phyloP scores from a whole-genome alignment of 495 filamentous ascomycete genomes.

The Penicillium atrosanguineum region DNA sequence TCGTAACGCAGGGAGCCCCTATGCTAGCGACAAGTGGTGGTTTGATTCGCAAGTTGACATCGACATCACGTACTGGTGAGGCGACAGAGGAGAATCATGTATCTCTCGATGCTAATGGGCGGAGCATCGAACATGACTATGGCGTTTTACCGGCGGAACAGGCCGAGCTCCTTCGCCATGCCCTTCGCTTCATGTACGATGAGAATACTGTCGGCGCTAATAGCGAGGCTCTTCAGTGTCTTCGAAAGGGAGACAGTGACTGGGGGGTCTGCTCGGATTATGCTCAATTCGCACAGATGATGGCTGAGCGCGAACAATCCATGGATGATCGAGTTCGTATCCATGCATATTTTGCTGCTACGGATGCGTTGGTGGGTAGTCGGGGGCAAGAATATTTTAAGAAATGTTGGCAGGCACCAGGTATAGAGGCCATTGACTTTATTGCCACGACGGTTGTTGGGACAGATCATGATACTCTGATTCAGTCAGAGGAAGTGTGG shows the following conservation, averaged over 20 bases:
- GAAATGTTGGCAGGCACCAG: slow-evolving; percentile 23
- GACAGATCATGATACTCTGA: slow-evolving; percentile 34
- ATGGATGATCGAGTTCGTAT: slow-evolving; percentile 7
- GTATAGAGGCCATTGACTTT: slow-evolving; percentile 16
- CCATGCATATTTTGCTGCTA: slow-evolving; percentile 24
- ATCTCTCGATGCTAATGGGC: slow-evolving; percentile 14
- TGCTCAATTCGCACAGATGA: slow-evolving; percentile 15
- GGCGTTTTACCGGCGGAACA: slow-evolving; percentile 16
- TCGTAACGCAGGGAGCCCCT: slow-evolving; percentile 26
- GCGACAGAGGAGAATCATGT: not conserved
- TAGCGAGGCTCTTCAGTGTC: slow-evolving; percentile 31
- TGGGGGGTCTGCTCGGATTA: slow-evolving; percentile 35
- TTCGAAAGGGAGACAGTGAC: slow-evolving; percentile 21
- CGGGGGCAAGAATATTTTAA: slow-evolving; percentile 32
- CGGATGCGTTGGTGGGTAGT: slow-evolving; percentile 30
- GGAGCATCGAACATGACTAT: slow-evolving; percentile 19
- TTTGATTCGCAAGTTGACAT: slow-evolving; percentile 12
- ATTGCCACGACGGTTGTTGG: slow-evolving; percentile 11
- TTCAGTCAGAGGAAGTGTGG: slow-evolving; percentile 21
- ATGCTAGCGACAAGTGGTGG: slow-evolving; percentile 21
- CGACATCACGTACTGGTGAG: slow-evolving; percentile 3
- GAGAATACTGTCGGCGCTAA: slow-evolving; percentile 33
- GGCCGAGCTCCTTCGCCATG: slow-evolving; percentile 19
- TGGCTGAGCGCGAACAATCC: slow-evolving; percentile 2
- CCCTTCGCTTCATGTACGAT: slow-evolving; percentile 19